Conservation (phyloP, 495 filamentous ascomycete species). For the Pseudevernia furfuracea region DNA sequence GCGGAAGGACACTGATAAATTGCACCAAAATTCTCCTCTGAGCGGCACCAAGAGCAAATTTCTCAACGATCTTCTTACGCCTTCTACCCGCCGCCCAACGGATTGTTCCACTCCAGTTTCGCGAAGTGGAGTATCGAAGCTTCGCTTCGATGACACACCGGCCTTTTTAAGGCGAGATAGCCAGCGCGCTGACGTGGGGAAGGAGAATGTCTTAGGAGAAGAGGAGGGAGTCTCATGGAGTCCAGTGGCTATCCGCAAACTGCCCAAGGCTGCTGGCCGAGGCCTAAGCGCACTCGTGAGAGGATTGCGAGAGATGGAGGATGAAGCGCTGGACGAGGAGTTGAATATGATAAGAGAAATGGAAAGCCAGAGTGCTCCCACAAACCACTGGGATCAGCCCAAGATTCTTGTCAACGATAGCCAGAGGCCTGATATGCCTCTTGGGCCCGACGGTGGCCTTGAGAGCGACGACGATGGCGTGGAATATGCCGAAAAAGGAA, state of each 20-base stretch:
- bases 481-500: slow-evolving; percentile 34
- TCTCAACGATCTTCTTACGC: slow-evolving; percentile 13
- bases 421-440: slow-evolving; percentile 42
- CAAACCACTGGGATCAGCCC: slow-evolving; percentile 23
- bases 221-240: slow-evolving; percentile 35
- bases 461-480: slow-evolving; percentile 44
- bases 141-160: slow-evolving; percentile 23
- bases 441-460: slow-evolving; percentile 57
- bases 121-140: slow-evolving; percentile 12
- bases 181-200: slow-evolving; percentile 24
- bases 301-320: slow-evolving; percentile 68
- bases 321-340: slow-evolving; percentile 69
- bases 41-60: background rate
- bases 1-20: background rate
- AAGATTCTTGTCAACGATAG: slow-evolving; percentile 55
- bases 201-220: slow-evolving; percentile 29
- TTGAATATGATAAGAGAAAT: slow-evolving; percentile 75
- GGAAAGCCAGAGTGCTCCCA: slow-evolving; percentile 46
- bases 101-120: slow-evolving; percentile 14
- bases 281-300: slow-evolving; percentile 75
- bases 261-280: slow-evolving; percentile 55
- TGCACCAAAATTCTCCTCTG: background rate
- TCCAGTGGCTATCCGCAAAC: slow-evolving; percentile 42
- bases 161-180: slow-evolving; percentile 23
- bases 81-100: slow-evolving; percentile 16